Evolutionary conservation across 495 filamentous ascomycete species (phyloP).

Genomic region (Evernia prunastri): DNA sequence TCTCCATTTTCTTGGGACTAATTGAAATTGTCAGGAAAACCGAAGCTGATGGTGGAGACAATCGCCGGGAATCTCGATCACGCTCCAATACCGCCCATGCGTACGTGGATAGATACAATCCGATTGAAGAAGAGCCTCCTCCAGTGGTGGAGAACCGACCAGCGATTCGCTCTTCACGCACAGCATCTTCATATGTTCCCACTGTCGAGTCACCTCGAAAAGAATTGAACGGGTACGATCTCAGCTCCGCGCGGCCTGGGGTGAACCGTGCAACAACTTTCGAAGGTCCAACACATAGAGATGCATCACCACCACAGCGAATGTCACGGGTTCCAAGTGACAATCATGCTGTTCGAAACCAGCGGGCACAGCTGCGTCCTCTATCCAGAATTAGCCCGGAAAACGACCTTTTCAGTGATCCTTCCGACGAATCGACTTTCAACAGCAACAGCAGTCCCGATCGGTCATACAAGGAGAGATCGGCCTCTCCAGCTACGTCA

Average conservation of each 20-base stretch:
- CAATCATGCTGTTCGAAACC: constrained; percentile 39
- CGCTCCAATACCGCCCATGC: constrained; percentile 59
- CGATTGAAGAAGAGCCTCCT: constrained; percentile 51
- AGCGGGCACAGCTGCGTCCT: constrained; percentile 40
- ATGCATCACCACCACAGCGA: constrained; percentile 43
- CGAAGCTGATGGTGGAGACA: constrained; percentile 29
- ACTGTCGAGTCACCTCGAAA: constrained; percentile 31
- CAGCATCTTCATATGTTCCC: constrained; percentile 31
- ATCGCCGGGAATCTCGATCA: constrained; percentile 42
- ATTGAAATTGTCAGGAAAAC: constrained; percentile 27
- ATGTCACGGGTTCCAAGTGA: constrained; percentile 56
- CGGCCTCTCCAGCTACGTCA: constrained; percentile 57
- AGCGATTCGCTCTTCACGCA: constrained; percentile 53
- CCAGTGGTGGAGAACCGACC: constrained; percentile 45
- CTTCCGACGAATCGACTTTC: constrained; percentile 54
- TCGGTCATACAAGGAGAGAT: constrained; percentile 44
- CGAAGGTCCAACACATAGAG: constrained; percentile 50
- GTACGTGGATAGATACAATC: constrained; percentile 51
- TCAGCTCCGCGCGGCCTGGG: constrained; percentile 37
- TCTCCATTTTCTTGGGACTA: constrained; percentile 16
- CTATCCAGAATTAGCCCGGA: constrained; percentile 34
- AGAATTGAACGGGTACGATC: constrained; percentile 30
- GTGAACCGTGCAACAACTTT: constrained; percentile 46
- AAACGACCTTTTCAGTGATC: constrained; percentile 58
- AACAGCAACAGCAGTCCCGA: constrained; percentile 55